Base-by-base conservation (phyloP, 768 basidiomycete genomes). In the Auricularia cornea region DNA sequence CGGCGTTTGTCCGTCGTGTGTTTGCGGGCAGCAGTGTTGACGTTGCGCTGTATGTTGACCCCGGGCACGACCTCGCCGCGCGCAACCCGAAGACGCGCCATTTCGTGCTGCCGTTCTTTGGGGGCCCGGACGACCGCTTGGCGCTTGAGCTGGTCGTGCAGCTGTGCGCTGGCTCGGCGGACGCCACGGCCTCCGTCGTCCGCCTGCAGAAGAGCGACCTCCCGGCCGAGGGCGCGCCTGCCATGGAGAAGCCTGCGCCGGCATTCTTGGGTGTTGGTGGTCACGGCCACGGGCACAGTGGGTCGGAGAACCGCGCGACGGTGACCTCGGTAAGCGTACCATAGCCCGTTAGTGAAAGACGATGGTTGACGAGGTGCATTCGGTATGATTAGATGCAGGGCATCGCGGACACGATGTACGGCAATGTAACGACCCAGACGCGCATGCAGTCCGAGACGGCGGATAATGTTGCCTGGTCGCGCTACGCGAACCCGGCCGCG, bases 71-170 rank as follows among this genome's bases (percentile, higher is more conserved):
- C 60, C 74, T 8, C 68, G 60, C 11, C 26, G 44, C 30, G 59
- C 64, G 66, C 68, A 59, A 56, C n/a, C 1, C 32, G 67, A 10
- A 69, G 52, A 64, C 63, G 10, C 81, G 86, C 69, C 90, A 92
- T 70, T 67, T 98, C 16, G 90, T 93, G 75, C 69, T 97, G 14
- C 90, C 93, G 0, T 98, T 98, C 82, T 90, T 93, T 72, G 96
- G 96, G 28, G 96, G 96, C 0, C 89, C 93, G 0, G 96, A 98
- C 72, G 95, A 97, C 71, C 81, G 96, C 2, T 79, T 94, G 20
- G 92, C 93, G 0, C 76, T 98, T 38, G 85, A 89, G 32, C 85
- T 98, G 67, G 88, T 91, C 28, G 82, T 89, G 16, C 94, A 95
- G 73, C 76, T 97, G 31, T 95, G 91, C 72, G 77, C 81, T 63